Evolutionary conservation across 2,329 filamentous ascomycete species (phyloP).

Genomic region (Colletotrichum kahawae): DNA sequence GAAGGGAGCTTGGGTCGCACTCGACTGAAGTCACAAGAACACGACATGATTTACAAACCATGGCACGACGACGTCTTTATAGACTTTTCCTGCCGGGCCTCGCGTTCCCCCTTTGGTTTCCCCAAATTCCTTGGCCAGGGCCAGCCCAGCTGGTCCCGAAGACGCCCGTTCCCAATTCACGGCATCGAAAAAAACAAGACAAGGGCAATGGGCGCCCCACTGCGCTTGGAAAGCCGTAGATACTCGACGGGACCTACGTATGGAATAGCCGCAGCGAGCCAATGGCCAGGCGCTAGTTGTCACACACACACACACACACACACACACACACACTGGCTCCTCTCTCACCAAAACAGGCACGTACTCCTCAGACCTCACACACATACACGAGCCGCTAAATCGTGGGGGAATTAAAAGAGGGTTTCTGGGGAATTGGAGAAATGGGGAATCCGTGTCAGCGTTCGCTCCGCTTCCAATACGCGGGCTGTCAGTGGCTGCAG

Average conservation of each 20-base stretch:
- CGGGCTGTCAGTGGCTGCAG: not conserved
- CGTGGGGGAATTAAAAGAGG: slow-evolving; percentile 12
- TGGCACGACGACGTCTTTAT: slow-evolving; percentile 12
- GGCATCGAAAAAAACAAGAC: not conserved
- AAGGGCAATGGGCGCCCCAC: not conserved
- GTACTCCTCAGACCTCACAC: not conserved
- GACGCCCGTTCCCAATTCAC: not conserved
- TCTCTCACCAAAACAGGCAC: not conserved
- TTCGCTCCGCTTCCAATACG: not conserved
- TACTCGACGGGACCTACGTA: not conserved
- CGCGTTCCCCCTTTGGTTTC: not conserved
- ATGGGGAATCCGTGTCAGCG: slow-evolving; percentile 4
- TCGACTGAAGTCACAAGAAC: not conserved
- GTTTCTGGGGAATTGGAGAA: not conserved
- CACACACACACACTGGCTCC: not conserved
- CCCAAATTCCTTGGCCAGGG: not conserved
- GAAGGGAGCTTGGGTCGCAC: not conserved
- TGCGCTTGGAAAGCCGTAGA: not conserved
- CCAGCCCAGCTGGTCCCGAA: not conserved
- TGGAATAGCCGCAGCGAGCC: not conserved
- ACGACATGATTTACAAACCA: not conserved
- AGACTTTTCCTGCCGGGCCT: not conserved
- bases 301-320: not conserved
- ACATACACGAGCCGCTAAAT: not conserved
- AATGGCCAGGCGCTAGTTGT: slow-evolving; percentile 1